A percentile compares a stretch with the other conserved stretches of the same genome.
These are phyloP conservation scores for Diaporthe batatas DNA, from an alignment of 2,329 filamentous ascomycete species.

Conservation along the genomic window DNA sequence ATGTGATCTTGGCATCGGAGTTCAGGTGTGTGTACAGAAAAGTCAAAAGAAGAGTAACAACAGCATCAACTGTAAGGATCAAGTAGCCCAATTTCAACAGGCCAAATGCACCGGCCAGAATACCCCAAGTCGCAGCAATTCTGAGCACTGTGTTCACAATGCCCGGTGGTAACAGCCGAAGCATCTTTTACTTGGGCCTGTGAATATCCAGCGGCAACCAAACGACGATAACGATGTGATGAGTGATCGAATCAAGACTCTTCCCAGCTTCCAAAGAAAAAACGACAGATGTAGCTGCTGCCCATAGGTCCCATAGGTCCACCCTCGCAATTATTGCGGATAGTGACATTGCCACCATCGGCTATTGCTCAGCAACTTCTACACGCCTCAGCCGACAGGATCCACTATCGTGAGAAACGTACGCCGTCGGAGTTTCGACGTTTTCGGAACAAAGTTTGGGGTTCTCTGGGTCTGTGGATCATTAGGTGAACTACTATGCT, in stretches of 20 bases:
- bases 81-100: not conserved
- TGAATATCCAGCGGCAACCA: not conserved
- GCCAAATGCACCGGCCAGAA: constrained; percentile 11
- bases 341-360: not conserved
- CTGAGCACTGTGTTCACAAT: constrained; percentile 5
- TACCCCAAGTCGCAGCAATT: constrained; percentile 5
- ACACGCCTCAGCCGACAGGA: not conserved
- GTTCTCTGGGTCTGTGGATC: not conserved
- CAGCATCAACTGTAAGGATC: constrained; percentile 17
- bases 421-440: not conserved
- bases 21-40: constrained; percentile 24
- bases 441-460: constrained; percentile 4
- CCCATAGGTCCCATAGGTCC: too few species aligned
- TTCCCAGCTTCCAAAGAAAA: not conserved
- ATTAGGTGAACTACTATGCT: constrained; percentile 7
- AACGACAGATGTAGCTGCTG: too few species aligned
- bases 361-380: not conserved
- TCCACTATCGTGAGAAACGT: not conserved
- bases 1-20: not conserved
- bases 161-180: not conserved
- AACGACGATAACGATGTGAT: not conserved
- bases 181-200: constrained; percentile 1
- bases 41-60: constrained; percentile 6
- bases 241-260: not conserved
- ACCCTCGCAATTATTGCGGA: not conserved